A percentile compares a stretch with the other conserved stretches of the same genome.
These are phyloP conservation scores for Diversispora epigaea DNA, from an alignment of 192 early-diverging fungal species.

Conservation along the genomic window DNA sequence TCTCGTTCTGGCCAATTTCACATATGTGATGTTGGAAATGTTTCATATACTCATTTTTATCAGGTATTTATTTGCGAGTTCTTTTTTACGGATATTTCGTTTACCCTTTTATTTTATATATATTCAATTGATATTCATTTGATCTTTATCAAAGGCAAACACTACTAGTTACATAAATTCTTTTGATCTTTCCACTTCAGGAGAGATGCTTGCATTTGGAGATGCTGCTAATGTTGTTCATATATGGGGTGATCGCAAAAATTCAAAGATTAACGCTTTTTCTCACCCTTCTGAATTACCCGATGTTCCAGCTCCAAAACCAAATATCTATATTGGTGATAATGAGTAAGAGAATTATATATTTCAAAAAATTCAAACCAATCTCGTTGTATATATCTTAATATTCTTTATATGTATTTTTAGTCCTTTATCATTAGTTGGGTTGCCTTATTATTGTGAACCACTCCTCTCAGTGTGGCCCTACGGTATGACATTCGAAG, in stretches of 20 bases:
- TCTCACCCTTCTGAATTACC: conserved; percentile 57
- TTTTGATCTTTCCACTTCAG: conserved; percentile 78
- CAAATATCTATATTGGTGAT: conserved; percentile 52
- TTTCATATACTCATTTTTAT: conserved; percentile 50
- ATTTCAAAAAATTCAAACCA: neutral
- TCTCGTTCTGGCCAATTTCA: conserved; percentile 72
- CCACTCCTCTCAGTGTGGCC: conserved; percentile 84
- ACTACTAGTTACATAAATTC: conserved; percentile 64
- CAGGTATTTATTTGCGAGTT: conserved; percentile 34
- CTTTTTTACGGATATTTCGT: conserved; percentile 35
- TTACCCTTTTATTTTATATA: neutral
- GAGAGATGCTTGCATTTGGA: conserved; percentile 74
- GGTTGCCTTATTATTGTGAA: conserved; percentile 76
- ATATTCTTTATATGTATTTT: conserved; percentile 31
- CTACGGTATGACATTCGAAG: conserved; percentile 58
- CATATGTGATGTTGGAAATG: conserved; percentile 61
- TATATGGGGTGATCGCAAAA: conserved; percentile 70
- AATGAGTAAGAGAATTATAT: conserved; percentile 42
- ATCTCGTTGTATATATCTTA: neutral
- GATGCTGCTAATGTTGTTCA: conserved; percentile 76
- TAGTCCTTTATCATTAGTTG: conserved; percentile 71
- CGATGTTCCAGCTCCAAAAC: conserved; percentile 46
- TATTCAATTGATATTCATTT: conserved; percentile 25
- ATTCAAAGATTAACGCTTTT: conserved; percentile 65
- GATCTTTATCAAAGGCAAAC: conserved; percentile 43